These are phyloP conservation scores for Friedmanniomyces simplex DNA, from an alignment of 495 filamentous ascomycete species.

Conservation along the genomic window DNA sequence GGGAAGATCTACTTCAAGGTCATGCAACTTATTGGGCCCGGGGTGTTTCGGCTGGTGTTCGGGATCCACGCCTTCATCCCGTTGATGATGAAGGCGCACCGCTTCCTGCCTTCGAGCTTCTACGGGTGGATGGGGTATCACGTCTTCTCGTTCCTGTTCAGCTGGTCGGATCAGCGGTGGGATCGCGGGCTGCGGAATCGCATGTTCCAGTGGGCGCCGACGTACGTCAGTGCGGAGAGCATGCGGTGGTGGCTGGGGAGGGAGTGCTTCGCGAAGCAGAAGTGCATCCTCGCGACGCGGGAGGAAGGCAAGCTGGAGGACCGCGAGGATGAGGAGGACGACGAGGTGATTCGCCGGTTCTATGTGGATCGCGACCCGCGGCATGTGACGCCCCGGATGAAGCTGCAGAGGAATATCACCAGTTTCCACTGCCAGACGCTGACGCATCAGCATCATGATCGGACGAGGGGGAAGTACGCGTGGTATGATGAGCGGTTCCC, in stretches of 20 bases:
- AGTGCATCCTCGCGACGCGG: conserved; percentile 75
- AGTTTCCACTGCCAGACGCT: conserved; percentile 7
- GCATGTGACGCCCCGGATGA: conserved; percentile 2
- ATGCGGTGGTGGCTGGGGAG: conserved; percentile 96
- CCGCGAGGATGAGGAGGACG: conserved; percentile 41
- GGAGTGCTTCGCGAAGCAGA: conserved; percentile 83
- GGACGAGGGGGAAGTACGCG: conserved; percentile 33
- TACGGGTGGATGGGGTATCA: conserved; percentile 85
- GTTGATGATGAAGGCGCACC: conserved; percentile 82
- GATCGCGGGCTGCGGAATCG: conserved; percentile 68
- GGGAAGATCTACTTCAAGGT: conserved; percentile 86
- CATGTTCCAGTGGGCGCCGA: conserved; percentile 85
- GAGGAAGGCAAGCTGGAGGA: conserved; percentile 57
- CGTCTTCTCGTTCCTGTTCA: conserved; percentile 83
- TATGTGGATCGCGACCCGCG: conserved; percentile 17
- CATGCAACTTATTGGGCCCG: conserved; percentile 69
- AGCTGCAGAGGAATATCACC: conserved; percentile 12
- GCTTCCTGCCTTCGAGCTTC: conserved; percentile 47
- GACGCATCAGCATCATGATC: conserved; percentile 17
- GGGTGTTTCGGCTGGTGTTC: conserved; percentile 70
- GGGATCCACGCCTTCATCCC: conserved; percentile 95
- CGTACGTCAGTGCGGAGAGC: conserved; percentile 79
- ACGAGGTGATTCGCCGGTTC: conserved; percentile 24
- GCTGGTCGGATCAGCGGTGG: conserved; percentile 82
- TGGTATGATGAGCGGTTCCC: conserved; percentile 79